Conservation (phyloP, 768 basidiomycete species). For the Cystobasidiopsis lactophilus region DNA sequence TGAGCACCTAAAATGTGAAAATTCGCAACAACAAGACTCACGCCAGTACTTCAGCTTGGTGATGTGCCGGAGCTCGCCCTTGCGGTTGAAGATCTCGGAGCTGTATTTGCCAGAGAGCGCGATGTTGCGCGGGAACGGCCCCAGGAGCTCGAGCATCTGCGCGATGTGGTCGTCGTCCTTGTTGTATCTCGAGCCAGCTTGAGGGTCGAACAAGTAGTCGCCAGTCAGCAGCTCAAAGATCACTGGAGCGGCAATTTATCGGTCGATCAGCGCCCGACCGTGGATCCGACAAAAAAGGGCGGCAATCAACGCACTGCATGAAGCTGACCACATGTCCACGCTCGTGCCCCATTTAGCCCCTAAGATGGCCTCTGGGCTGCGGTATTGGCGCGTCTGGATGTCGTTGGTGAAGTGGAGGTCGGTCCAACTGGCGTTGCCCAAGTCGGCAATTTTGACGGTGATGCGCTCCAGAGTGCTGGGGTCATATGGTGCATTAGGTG, state of each 20-base stretch:
- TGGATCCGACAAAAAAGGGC: background rate
- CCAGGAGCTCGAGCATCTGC: slow-evolving; percentile 88
- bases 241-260: slow-evolving; percentile 30
- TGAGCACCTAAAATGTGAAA: too few relatives aligned
- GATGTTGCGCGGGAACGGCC: slow-evolving; percentile 60
- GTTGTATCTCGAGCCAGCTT: slow-evolving; percentile 77
- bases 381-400: slow-evolving; percentile 87
- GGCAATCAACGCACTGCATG: slow-evolving; percentile 52
- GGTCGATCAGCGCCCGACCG: too few relatives aligned
- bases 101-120: slow-evolving; percentile 83
- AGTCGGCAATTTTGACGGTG: slow-evolving; percentile 95
- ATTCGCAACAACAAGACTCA: background rate
- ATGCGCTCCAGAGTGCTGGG: slow-evolving; percentile 39
- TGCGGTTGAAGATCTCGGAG: slow-evolving; percentile 85
- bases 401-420: slow-evolving; percentile 98
- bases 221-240: slow-evolving; percentile 89
- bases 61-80: slow-evolving; percentile 31
- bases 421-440: slow-evolving; percentile 58
- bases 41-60: slow-evolving; percentile 13
- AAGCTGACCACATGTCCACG: slow-evolving; percentile 90
- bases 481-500: slow-evolving; percentile 24
- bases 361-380: slow-evolving; percentile 90
- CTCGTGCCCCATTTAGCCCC: slow-evolving; percentile 89
- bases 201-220: slow-evolving; percentile 94
- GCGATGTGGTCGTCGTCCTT: slow-evolving; percentile 94